Percentiles rank a stretch among this genome's conserved stretches.
Conservation (phyloP, 2,329 filamentous ascomycete species). For the Calcarisporium arbuscula region DNA sequence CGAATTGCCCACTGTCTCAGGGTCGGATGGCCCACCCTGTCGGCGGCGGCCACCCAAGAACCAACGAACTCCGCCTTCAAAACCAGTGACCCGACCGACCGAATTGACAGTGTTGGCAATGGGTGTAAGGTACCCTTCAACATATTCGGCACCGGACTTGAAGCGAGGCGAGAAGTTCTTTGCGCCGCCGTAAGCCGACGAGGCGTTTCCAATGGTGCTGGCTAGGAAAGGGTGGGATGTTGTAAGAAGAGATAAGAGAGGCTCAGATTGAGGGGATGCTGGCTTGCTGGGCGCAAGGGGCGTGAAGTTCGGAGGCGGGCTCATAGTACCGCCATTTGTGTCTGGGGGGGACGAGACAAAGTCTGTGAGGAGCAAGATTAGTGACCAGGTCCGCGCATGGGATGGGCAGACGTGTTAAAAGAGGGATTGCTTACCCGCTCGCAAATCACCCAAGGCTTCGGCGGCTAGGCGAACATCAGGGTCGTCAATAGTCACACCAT, state of each 20-base stretch:
- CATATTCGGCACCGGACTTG: slow-evolving; percentile 82
- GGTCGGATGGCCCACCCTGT: slow-evolving; percentile 37
- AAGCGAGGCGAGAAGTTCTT: slow-evolving; percentile 89
- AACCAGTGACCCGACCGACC: slow-evolving; percentile 77
- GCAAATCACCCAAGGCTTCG: slow-evolving; percentile 67
- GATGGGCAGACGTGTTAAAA: slow-evolving; percentile 3
- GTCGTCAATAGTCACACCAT: slow-evolving; percentile 53
- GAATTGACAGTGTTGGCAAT: slow-evolving; percentile 81
- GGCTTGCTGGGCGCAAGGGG: slow-evolving; percentile 22
- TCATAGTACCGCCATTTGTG: slow-evolving; percentile 34
- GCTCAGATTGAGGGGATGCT: slow-evolving; percentile 58
- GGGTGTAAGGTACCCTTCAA: slow-evolving; percentile 81
- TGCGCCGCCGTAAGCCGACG: slow-evolving; percentile 77
- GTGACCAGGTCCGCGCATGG: neutral
- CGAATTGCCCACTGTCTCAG: slow-evolving; percentile 38
- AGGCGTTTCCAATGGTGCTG: slow-evolving; percentile 75
- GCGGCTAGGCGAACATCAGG: slow-evolving; percentile 65
- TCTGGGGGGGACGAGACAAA: slow-evolving; percentile 59
- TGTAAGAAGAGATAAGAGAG: slow-evolving; percentile 77
- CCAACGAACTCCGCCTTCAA: slow-evolving; percentile 81
- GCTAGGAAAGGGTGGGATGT: slow-evolving; percentile 83
- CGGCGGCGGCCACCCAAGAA: slow-evolving; percentile 61
- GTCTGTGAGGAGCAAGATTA: slow-evolving; percentile 34
- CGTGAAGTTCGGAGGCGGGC: slow-evolving; percentile 27
- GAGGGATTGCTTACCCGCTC: slow-evolving; percentile 53